Conservation (phyloP, 305 asterid species). For the Fraxinus sp. region DNA sequence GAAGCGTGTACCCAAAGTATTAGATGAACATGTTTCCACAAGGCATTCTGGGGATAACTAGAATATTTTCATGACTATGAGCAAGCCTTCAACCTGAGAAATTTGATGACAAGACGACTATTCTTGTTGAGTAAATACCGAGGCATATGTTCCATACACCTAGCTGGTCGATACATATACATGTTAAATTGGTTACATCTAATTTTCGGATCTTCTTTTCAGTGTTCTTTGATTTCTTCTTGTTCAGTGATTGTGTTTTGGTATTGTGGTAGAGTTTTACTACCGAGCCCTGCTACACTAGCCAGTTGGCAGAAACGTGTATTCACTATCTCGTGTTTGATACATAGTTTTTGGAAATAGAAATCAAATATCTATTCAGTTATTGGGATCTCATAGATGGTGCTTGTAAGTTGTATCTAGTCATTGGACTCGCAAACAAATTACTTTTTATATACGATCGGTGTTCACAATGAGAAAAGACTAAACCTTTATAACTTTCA, state of each 20-base stretch:
- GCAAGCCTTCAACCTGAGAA: slow-evolving; percentile 18
- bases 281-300: background rate
- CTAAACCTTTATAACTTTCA: background rate
- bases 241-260: background rate
- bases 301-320: slow-evolving; percentile 1
- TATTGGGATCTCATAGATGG: slow-evolving; percentile 16
- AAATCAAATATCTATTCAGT: slow-evolving; percentile 8
- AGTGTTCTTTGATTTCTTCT: slow-evolving; percentile 12
- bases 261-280: background rate
- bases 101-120: background rate
- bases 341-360: slow-evolving; percentile 9
- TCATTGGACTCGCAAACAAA: background rate
- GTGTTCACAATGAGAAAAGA: background rate
- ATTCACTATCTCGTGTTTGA: background rate
- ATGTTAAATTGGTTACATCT: slow-evolving; percentile 1
- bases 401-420: background rate
- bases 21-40: slow-evolving; percentile 44
- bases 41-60: slow-evolving; percentile 29
- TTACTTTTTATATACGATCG: background rate
- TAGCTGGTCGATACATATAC: slow-evolving; percentile 21
- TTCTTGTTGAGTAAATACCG: slow-evolving; percentile 21
- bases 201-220: slow-evolving; percentile 3
- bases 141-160: slow-evolving; percentile 19
- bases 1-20: slow-evolving; percentile 55
- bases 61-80: background rate